Base-by-base conservation (phyloP, 2,329 filamentous ascomycete species). In the Trichophyton verrucosum region DNA sequence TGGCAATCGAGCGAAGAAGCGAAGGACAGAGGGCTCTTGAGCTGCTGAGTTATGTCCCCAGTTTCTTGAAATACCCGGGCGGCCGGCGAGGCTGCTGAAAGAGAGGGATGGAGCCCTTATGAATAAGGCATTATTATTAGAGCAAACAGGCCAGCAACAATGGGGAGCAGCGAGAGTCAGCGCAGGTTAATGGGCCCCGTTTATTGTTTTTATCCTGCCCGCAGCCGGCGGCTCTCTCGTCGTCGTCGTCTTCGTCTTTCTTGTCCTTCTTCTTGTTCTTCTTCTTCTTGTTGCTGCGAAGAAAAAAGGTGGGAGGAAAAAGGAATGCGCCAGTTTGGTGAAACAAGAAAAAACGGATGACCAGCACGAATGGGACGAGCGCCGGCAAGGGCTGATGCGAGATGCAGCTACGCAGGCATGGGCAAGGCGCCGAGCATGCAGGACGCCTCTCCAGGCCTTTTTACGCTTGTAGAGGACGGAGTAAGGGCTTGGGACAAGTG, bases 341-440 rank as follows among this genome's bases (percentile, higher is more conserved):
- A 62, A 56, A 51, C 47, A 58, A 62, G 64, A 58, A 57, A 44
- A 59, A 44, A 59, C 51, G 15, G 53, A 61, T 49, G 33, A 47
- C 46, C 49, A 51, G 61, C 20, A 6, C 20, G 20, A 44, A 57
- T 13, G 1, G 33, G 15, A 27, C 20, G 44, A 17, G 44, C 17
- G n/a, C 42, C 17, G 46, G 11, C 20, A 8, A 24, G 24, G 38
- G n/a, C 15, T 44, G 40, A 20, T 44, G 40, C 40, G 40, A 44
- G 40, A 38, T 38, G 33, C 33, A 13, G 11, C 33, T 30, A 30
- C 27, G 5, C 33, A 36, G 33, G 33, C 33, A 3, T 38, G 33
- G 33, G 11, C 9, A 38, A 38, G 33, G 11, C 33, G 9, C 33
- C 33, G 33, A 11, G 33, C 33, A 9, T 38, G 33, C 33, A 38